Conservation (phyloP, 2,329 filamentous ascomycete species). For the Chaetomium strumarium region DNA sequence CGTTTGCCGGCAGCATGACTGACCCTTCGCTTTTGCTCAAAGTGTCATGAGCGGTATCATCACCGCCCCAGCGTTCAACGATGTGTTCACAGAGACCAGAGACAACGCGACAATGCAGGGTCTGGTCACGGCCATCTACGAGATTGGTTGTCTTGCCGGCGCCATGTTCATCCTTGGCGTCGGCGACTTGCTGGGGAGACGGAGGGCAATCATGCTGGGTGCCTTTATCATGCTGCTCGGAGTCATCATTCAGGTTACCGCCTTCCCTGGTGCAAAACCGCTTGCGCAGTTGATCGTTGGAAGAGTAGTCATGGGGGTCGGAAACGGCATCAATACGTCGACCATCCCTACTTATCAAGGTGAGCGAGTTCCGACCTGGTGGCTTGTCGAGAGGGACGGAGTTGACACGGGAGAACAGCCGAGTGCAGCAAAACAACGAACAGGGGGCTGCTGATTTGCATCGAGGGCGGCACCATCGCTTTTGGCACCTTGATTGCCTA, state of each 20-base stretch:
- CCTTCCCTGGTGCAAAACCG: constrained; percentile 26
- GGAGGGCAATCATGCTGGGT: constrained; percentile 52
- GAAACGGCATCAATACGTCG: constrained; percentile 46
- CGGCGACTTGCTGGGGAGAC: constrained; percentile 47
- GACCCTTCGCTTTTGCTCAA: constrained; percentile 5
- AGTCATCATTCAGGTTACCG: constrained; percentile 51
- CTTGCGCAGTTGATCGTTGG: constrained; percentile 44
- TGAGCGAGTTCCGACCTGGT: constrained; percentile 13
- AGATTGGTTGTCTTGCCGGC: constrained; percentile 40
- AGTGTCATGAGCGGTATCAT: constrained; percentile 50
- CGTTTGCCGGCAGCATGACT: not conserved
- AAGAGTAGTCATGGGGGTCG: constrained; percentile 46
- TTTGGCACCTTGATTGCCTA: constrained; percentile 38
- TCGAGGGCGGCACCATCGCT: constrained; percentile 41
- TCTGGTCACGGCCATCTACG: constrained; percentile 43
- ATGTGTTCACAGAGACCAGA: constrained; percentile 40
- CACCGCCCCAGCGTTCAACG: constrained; percentile 43
- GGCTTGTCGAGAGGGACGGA: no score
- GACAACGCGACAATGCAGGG: constrained; percentile 43
- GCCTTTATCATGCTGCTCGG: constrained; percentile 54
- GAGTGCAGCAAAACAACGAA: constrained; percentile 40
- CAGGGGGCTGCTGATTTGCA: constrained; percentile 38
- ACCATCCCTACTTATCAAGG: constrained; percentile 43
- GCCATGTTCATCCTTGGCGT: constrained; percentile 44
- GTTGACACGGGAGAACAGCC: constrained; percentile 24